Conservation (phyloP, 108 stramenopile species). For the Discostella stelligeroides region DNA sequence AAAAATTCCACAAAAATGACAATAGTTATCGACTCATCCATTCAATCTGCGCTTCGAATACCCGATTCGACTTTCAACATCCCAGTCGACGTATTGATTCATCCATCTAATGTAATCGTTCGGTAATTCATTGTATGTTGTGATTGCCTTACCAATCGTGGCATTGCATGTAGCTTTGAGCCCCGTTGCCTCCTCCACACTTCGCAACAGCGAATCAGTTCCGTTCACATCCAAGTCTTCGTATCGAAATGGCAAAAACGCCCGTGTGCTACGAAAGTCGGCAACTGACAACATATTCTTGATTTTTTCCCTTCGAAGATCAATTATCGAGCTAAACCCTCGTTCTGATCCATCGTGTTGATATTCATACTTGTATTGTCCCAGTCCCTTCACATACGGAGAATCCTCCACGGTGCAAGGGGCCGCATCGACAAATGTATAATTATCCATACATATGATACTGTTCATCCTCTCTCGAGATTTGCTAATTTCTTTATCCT, state of each 20-base stretch:
- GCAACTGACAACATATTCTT: conserved; percentile 44
- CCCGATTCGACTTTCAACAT: conserved; percentile 41
- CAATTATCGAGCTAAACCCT: conserved; percentile 35
- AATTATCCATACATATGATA: conserved; percentile 19
- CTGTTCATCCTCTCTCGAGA: conserved; percentile 10
- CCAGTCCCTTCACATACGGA: conserved; percentile 9
- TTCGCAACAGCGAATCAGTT: conserved; percentile 23
- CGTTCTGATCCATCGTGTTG: conserved; percentile 45
- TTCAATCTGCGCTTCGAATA: conserved; percentile 22
- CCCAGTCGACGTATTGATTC: conserved; percentile 50
- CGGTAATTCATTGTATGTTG: conserved; percentile 31
- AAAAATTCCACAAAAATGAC: too few species aligned
- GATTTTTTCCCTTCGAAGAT: conserved; percentile 48
- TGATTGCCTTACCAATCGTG: conserved; percentile 12
- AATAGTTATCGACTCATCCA: neutral
- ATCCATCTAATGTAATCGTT: conserved; percentile 45
- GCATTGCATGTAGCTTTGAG: conserved; percentile 36
- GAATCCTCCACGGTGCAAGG: conserved; percentile 36
- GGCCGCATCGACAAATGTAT: conserved; percentile 18
- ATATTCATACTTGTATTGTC: conserved; percentile 32
- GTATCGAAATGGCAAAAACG: conserved; percentile 43
- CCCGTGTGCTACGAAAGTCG: conserved; percentile 30
- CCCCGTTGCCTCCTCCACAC: conserved; percentile 40
- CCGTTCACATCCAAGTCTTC: conserved; percentile 45
- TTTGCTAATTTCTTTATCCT: conserved; percentile 14